Evolutionary conservation across 2,329 filamentous ascomycete species (phyloP).

Genomic region (Purpureocillium takamizusanense): DNA sequence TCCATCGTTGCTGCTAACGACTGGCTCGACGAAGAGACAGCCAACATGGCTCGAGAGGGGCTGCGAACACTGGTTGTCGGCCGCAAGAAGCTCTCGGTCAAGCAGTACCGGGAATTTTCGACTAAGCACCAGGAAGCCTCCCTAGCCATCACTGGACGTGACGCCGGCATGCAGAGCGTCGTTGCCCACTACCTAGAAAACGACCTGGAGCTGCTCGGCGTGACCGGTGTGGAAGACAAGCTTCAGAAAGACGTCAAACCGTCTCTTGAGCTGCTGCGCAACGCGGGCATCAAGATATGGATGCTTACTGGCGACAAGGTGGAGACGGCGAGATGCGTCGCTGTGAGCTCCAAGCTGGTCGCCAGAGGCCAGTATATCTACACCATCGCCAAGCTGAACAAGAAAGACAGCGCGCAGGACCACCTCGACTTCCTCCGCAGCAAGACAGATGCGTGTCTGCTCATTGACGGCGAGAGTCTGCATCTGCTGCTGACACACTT

Average conservation of each 20-base stretch:
- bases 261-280: slow-evolving; percentile 86
- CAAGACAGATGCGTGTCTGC: slow-evolving; percentile 77
- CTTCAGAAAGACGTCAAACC: slow-evolving; percentile 93
- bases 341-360: slow-evolving; percentile 89
- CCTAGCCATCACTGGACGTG: slow-evolving; percentile 69
- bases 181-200: slow-evolving; percentile 75
- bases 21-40: slow-evolving; percentile 97
- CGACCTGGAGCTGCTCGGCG: slow-evolving; percentile 87
- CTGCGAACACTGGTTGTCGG: slow-evolving; percentile 90
- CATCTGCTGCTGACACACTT: slow-evolving; percentile 76
- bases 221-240: slow-evolving; percentile 96
- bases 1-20: slow-evolving; percentile 91
- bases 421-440: slow-evolving; percentile 80
- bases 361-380: slow-evolving; percentile 92
- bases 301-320: slow-evolving; percentile 99
- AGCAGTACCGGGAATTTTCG: slow-evolving; percentile 77
- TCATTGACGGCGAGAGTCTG: slow-evolving; percentile 91
- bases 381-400: slow-evolving; percentile 77
- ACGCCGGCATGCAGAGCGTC: slow-evolving; percentile 71
- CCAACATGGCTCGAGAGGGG: slow-evolving; percentile 98
- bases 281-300: slow-evolving; percentile 98
- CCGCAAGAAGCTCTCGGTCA: slow-evolving; percentile 70
- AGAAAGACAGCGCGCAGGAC: slow-evolving; percentile 77
- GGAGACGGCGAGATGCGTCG: slow-evolving; percentile 92
- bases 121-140: slow-evolving; percentile 69